phyloP scores from a whole-genome alignment of 2,329 filamentous ascomycete species.

The Beauveria pseudobassiana region DNA sequence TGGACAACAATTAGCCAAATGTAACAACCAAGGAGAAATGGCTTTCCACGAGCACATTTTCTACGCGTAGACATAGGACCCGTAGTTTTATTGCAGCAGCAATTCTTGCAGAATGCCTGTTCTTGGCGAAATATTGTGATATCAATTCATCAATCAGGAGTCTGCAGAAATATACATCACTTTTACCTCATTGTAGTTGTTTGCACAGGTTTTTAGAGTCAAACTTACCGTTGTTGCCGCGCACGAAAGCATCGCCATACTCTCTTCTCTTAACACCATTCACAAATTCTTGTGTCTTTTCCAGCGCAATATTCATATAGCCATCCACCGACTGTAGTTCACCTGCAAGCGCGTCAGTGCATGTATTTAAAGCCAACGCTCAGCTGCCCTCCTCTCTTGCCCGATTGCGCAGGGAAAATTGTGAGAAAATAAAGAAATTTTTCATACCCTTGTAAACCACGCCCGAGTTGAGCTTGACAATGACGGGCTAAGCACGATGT shows the following conservation, averaged over 20 bases:
- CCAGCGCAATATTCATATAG: conserved; percentile 99
- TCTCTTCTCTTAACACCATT: conserved; percentile 74
- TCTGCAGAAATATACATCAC: conserved; percentile 67
- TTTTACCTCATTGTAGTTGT: conserved; percentile 21
- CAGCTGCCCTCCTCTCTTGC: background rate
- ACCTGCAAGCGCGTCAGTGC: conserved; percentile 43
- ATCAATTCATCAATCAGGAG: conserved; percentile 21
- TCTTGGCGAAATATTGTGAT: no score
- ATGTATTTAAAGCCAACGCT: background rate
- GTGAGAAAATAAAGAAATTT: background rate
- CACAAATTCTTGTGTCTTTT: conserved; percentile 89
- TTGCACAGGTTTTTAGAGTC: background rate
- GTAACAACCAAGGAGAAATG: conserved; percentile 55
- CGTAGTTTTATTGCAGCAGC: conserved; percentile 20
- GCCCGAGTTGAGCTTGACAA: conserved; percentile 97
- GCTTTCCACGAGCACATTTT: conserved; percentile 57
- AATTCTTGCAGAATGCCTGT: no score
- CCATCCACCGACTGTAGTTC: conserved; percentile 95
- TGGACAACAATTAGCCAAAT: conserved; percentile 49
- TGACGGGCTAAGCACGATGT: conserved; percentile 96
- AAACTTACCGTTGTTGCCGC: conserved; percentile 82
- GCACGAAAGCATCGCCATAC: conserved; percentile 91
- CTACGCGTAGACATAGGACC: conserved; percentile 52
- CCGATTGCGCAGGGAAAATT: no score
- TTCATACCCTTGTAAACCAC: conserved; percentile 88